These are phyloP conservation scores for Phytophthora ramorum DNA, from an alignment of 352 stramenopile species.

Conservation along the genomic window DNA sequence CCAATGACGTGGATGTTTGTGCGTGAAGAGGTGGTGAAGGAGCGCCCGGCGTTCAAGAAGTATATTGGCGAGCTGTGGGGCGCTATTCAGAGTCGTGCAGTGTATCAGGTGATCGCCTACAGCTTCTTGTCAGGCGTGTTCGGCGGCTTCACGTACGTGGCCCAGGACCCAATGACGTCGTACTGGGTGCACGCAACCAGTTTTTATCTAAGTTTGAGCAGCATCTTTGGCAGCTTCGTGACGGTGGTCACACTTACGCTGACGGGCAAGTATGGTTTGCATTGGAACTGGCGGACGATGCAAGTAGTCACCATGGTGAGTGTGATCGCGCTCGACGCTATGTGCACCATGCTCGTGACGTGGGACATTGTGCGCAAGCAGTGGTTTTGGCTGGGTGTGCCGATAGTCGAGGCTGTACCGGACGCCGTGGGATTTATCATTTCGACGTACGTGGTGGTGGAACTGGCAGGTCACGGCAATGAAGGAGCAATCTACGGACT, in stretches of 20 bases:
- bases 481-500: conserved; percentile 66
- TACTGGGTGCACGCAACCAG: conserved; percentile 60
- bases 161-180: conserved; percentile 53
- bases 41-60: conserved; percentile 33
- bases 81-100: conserved; percentile 49
- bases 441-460: conserved; percentile 61
- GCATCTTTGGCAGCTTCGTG: conserved; percentile 51
- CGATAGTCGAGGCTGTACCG: conserved; percentile 55
- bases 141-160: conserved; percentile 54
- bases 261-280: conserved; percentile 55
- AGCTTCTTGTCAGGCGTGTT: conserved; percentile 53
- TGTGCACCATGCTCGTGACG: conserved; percentile 62
- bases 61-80: conserved; percentile 56
- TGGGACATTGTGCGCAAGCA: conserved; percentile 58
- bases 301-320: conserved; percentile 49
- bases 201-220: conserved; percentile 54
- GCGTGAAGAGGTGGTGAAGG: conserved; percentile 46
- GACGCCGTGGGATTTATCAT: conserved; percentile 58
- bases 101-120: conserved; percentile 67
- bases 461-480: conserved; percentile 59
- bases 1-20: conserved; percentile 61
- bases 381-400: conserved; percentile 64
- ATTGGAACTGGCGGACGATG: conserved; percentile 65
- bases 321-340: conserved; percentile 50
- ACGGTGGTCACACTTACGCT: conserved; percentile 50